These are phyloP conservation scores for Oxytropis ochrocephala DNA, from an alignment of 306 rosid species.

Conservation along the genomic window DNA sequence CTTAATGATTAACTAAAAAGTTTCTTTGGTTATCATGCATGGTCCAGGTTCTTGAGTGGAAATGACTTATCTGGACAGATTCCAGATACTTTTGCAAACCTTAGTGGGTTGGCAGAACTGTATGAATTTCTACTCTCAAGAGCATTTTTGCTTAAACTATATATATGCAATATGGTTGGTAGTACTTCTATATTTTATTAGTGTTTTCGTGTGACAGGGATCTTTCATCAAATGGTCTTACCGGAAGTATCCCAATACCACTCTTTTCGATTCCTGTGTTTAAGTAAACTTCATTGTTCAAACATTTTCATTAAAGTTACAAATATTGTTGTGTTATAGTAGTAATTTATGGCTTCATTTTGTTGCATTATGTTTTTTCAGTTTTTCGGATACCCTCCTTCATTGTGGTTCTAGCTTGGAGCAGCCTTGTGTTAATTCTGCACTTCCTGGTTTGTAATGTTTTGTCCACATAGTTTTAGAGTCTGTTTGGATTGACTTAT, in stretches of 20 bases:
- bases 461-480: too few species aligned
- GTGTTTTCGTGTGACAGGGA: slow-evolving; percentile 54
- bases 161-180: not conserved
- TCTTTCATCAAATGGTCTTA: slow-evolving; percentile 66
- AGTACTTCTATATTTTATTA: not conserved
- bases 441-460: slow-evolving; percentile 44
- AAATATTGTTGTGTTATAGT: not conserved
- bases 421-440: slow-evolving; percentile 61
- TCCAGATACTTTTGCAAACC: too few species aligned
- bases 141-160: not conserved
- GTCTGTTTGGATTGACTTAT: too few species aligned
- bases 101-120: too few species aligned
- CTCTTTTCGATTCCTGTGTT: slow-evolving; percentile 57
- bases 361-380: slow-evolving; percentile 26
- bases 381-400: slow-evolving; percentile 72
- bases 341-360: not conserved
- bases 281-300: slow-evolving; percentile 38
- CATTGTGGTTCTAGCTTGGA: slow-evolving; percentile 59
- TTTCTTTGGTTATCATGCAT: too few species aligned
- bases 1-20: too few species aligned
- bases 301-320: not conserved
- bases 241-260: slow-evolving; percentile 64
- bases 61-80: too few species aligned
- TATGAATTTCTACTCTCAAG: too few species aligned
- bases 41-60: too few species aligned